These are phyloP conservation scores for Paracoccidioides lutzii DNA, from an alignment of 2,329 filamentous ascomycete genomes.

Conservation along the genomic window DNA sequence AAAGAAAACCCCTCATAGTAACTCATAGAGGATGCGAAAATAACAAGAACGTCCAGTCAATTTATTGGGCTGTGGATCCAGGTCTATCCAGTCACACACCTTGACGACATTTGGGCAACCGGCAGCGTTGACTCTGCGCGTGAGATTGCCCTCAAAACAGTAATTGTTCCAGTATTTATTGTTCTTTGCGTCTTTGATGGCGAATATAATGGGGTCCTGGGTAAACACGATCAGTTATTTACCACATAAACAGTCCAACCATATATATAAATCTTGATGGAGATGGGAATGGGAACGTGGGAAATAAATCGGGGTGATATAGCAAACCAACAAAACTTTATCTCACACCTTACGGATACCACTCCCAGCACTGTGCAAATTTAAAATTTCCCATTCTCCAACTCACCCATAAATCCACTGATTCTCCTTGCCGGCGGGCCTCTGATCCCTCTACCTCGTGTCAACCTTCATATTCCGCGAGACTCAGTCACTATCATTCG, in stretches of 20 bases:
- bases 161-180: constrained; percentile 5
- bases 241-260: too few relatives aligned
- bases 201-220: constrained; percentile 5
- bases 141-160: constrained; percentile 6
- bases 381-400: constrained; percentile 1
- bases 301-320: background rate
- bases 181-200: constrained; percentile 5
- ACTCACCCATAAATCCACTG: constrained; percentile 3
- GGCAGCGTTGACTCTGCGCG: constrained; percentile 5
- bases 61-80: background rate
- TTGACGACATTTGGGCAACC: constrained; percentile 8
- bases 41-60: background rate
- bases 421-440: background rate
- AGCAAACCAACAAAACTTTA: background rate
- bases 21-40: constrained; percentile 7
- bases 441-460: background rate
- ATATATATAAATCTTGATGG: background rate
- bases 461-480: background rate
- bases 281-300: background rate
- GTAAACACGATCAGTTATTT: background rate
- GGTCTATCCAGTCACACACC: constrained; percentile 6
- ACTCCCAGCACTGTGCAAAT: constrained; percentile 3
- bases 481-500: background rate
- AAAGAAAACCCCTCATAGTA: constrained; percentile 2
- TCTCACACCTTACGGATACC: constrained; percentile 5